Evolutionary conservation across 352 stramenopile genomes (phyloP).

Genomic region (Phytophthora citricola): DNA sequence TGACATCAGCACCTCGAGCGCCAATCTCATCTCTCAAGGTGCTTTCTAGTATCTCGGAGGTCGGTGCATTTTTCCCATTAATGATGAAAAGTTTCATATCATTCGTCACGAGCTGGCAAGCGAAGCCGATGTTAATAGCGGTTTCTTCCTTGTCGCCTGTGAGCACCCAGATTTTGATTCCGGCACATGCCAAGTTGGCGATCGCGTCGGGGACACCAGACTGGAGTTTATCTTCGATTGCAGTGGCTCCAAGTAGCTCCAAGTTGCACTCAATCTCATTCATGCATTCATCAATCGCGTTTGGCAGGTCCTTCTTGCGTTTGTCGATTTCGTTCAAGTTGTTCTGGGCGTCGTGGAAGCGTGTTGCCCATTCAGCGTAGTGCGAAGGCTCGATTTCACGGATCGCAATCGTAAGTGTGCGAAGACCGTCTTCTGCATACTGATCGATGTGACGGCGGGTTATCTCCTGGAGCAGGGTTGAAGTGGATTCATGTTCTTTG

Average conservation of each 20-base stretch:
- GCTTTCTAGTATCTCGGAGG: slow-evolving; percentile 50
- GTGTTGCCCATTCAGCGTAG: slow-evolving; percentile 61
- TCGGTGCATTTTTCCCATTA: slow-evolving; percentile 64
- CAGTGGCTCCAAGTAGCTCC: slow-evolving; percentile 88
- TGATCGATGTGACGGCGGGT: slow-evolving; percentile 73
- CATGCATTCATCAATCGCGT: slow-evolving; percentile 82
- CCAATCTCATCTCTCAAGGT: slow-evolving; percentile 58
- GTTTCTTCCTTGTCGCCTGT: slow-evolving; percentile 96
- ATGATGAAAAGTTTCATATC: slow-evolving; percentile 81
- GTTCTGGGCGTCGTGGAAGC: slow-evolving; percentile 76
- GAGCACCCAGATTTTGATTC: slow-evolving; percentile 95
- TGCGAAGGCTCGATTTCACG: slow-evolving; percentile 59
- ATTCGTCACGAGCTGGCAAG: slow-evolving; percentile 88
- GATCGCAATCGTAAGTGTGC: slow-evolving; percentile 87
- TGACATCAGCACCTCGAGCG: slow-evolving; percentile 51
- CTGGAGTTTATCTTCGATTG: slow-evolving; percentile 95
- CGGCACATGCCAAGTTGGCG: slow-evolving; percentile 77
- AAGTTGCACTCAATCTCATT: slow-evolving; percentile 86
- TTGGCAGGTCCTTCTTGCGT: slow-evolving; percentile 76
- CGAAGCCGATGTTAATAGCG: slow-evolving; percentile 95
- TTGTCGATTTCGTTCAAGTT: slow-evolving; percentile 81
- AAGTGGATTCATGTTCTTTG: slow-evolving; percentile 27
- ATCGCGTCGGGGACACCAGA: slow-evolving; percentile 91
- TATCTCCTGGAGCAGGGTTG: slow-evolving; percentile 44
- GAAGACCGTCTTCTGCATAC: slow-evolving; percentile 88